Percentiles rank a stretch among this genome's conserved stretches.
Conservation (phyloP, 2,329 filamentous ascomycete genomes). For the Shiraia sp. region DNA sequence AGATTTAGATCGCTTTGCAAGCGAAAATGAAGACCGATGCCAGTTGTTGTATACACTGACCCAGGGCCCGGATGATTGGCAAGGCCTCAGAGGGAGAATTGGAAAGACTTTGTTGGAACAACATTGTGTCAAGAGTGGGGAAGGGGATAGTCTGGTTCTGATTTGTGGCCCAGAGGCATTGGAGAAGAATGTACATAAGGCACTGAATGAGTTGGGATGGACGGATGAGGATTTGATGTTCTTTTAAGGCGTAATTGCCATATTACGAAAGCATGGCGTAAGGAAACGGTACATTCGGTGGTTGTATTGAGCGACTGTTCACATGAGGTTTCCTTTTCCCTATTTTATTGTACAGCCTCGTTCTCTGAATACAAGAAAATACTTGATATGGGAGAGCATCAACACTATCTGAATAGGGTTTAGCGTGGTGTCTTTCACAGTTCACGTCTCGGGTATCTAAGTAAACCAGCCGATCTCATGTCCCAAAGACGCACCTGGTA, state of each 20-base stretch:
- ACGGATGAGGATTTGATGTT: constrained; percentile 72
- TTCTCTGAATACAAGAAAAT: too few species aligned
- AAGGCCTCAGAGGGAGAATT: constrained; percentile 69
- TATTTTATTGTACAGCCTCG: too few species aligned
- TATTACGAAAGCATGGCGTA: too few species aligned
- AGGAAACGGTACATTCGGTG: too few species aligned
- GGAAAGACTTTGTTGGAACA: constrained; percentile 63
- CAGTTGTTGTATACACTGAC: constrained; percentile 72
- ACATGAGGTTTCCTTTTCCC: too few species aligned
- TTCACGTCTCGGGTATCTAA: too few species aligned
- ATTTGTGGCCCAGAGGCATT: constrained; percentile 79
- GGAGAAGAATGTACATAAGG: constrained; percentile 67
- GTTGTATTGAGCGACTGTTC: too few species aligned
- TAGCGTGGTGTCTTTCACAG: too few species aligned
- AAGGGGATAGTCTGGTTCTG: constrained; percentile 64
- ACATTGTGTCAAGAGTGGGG: constrained; percentile 55
- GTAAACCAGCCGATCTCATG: too few species aligned
- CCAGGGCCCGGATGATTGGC: constrained; percentile 66
- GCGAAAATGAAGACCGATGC: constrained; percentile 59
- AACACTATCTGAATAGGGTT: too few species aligned
- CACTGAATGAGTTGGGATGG: constrained; percentile 69
- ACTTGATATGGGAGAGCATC: too few species aligned
- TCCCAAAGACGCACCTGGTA: too few species aligned
- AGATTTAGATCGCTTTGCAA: constrained; percentile 69
- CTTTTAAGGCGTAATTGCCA: constrained; percentile 62